Percentiles rank a stretch among this genome's conserved stretches.
These are phyloP conservation scores for Singerocomus rubriflavus DNA, from an alignment of 1,284 basidiomycete genomes.

Conservation along the genomic window DNA sequence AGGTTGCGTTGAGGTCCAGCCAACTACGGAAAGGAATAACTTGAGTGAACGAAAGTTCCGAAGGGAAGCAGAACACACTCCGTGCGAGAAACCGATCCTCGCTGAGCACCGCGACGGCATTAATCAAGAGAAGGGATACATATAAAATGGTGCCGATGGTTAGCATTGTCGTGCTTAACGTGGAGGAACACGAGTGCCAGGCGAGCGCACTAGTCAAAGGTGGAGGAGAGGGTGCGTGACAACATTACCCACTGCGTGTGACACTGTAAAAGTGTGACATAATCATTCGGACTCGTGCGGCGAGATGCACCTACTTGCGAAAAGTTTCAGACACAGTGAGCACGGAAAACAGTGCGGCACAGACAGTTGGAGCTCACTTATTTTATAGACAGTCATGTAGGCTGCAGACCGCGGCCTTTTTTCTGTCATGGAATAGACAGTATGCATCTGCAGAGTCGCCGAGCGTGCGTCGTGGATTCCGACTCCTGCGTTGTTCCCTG, in stretches of 20 bases:
- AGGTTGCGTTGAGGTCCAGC: conserved; percentile 79
- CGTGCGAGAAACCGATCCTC: conserved; percentile 93
- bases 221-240: conserved; percentile 20
- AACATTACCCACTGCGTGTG: conserved; percentile 9
- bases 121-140: conserved; percentile 79
- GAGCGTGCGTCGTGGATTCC: conserved; percentile 37
- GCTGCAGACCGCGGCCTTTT: conserved; percentile 7
- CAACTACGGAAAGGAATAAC: conserved; percentile 55
- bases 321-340: conserved; percentile 21
- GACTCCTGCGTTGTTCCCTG: conserved; percentile 1
- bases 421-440: conserved; percentile 25
- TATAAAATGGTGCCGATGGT: conserved; percentile 68
- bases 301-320: conserved; percentile 36
- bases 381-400: conserved; percentile 11
- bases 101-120: conserved; percentile 90
- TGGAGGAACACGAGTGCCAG: conserved; percentile 3
- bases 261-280: conserved; percentile 19
- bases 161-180: conserved; percentile 40
- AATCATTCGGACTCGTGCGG: conserved; percentile 1
- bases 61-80: conserved; percentile 55
- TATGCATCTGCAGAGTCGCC: conserved; percentile 36
- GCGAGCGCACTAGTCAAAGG: not conserved
- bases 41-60: conserved; percentile 6
- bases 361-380: conserved; percentile 2
- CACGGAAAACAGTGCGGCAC: not conserved